Conservation (phyloP, 441 rosid species). For the Cnidoscolus chayamansa region DNA sequence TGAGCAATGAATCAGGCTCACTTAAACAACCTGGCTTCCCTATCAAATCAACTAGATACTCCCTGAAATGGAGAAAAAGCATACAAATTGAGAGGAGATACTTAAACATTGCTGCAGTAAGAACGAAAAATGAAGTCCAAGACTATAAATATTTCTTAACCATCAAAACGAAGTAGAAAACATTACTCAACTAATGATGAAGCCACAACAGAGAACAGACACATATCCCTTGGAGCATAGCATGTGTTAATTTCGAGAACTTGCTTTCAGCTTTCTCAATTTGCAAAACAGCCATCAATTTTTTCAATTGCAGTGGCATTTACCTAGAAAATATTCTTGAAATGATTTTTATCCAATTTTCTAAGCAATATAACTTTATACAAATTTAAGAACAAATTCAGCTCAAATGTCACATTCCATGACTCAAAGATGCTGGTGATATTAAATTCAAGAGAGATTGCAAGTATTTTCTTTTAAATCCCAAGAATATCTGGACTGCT, state of each 20-base stretch:
- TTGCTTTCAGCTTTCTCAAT: constrained; percentile 3
- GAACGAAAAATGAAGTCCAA: not conserved
- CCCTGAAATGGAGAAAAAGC: constrained; percentile 58
- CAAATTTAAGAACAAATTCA: not conserved
- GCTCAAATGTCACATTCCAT: not conserved
- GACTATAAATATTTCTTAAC: not conserved
- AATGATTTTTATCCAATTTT: not conserved
- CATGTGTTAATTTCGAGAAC: not conserved
- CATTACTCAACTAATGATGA: not conserved
- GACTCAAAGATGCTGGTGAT: constrained; percentile 10
- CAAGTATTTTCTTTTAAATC: not conserved
- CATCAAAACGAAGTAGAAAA: not conserved
- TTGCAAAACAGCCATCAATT: not conserved
- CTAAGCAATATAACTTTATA: not conserved
- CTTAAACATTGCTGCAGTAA: constrained; percentile 8
- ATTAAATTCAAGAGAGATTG: not conserved
- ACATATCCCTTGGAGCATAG: not conserved
- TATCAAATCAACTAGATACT: constrained; percentile 85
- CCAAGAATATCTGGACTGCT: not conserved
- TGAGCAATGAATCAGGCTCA: constrained; percentile 89
- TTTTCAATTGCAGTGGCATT: not conserved
- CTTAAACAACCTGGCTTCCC: constrained; percentile 86
- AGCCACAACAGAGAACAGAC: not conserved
- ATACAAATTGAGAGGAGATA: constrained; percentile 22
- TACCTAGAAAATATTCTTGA: not conserved